Evolutionary conservation across 164 flowering plant species (phyloP).

Genomic region (Cinnamomum micranthum): DNA sequence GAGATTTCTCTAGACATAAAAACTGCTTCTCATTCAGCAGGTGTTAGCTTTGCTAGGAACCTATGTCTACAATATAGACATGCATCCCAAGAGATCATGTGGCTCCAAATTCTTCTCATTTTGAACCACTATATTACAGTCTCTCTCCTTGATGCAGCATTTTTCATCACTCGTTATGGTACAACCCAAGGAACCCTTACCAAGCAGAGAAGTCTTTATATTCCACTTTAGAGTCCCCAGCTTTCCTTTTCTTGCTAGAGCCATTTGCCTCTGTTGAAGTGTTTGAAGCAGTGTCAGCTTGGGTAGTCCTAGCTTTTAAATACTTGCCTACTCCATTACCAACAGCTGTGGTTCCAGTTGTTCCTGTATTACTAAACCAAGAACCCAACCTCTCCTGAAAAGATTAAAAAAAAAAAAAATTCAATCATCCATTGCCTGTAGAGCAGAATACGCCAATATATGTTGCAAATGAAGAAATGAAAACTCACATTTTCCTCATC

Average conservation of each 20-base stretch:
- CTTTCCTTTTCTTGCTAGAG: constrained; percentile 66
- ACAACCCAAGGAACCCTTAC: constrained; percentile 34
- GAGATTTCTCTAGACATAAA: background rate
- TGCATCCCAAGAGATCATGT: no score
- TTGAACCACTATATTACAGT: background rate
- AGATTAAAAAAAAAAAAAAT: background rate
- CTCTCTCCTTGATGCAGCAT: background rate
- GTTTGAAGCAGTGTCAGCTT: constrained; percentile 29
- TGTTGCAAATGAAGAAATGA: background rate
- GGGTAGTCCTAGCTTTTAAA: constrained; percentile 51
- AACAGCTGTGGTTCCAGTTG: constrained; percentile 32
- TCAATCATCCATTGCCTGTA: background rate
- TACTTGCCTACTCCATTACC: constrained; percentile 86
- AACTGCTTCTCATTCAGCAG: background rate
- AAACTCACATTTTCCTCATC: constrained; percentile 64
- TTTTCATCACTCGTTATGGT: background rate
- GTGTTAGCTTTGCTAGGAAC: background rate
- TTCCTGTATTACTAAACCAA: constrained; percentile 84
- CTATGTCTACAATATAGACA: background rate
- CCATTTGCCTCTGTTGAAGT: constrained; percentile 19
- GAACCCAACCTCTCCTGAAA: constrained; percentile 84
- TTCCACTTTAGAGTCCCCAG: constrained; percentile 34
- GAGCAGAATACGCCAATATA: background rate
- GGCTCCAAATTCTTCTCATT: background rate
- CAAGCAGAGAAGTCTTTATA: constrained; percentile 73